Base-by-base conservation (phyloP, 2,329 filamentous ascomycete genomes). In the Pseudogymnoascus sp. region DNA sequence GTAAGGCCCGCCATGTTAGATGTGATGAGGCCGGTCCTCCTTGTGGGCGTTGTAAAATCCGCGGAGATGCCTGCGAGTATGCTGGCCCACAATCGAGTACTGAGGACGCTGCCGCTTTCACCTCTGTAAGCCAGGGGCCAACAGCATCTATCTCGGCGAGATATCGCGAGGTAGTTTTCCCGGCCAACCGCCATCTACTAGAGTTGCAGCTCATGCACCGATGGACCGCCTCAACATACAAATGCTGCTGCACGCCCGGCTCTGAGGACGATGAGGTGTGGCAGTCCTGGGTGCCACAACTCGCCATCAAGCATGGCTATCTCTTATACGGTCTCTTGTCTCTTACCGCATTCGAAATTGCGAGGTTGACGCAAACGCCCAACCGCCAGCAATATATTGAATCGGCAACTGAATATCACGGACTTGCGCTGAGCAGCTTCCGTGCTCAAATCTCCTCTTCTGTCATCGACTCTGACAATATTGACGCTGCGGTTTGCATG, bases 1-100 rank as follows among this genome's bases (percentile, higher is more conserved):
- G 71, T 67, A 74, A 73, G 63, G 66, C 66, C 23, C 69, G 72
- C 5, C 72, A 73, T 61, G 69, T 73, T 62, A 52, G 72, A 67
- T 73, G 72, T 52, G 72, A 73, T 62, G 70, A 72, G 60, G 64
- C 65, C 2, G 69, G 69, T 5, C 71, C 71, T 4, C 62, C 65
- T 9, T 73, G 71, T 63, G 64, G 63, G 4, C 67, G 71, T 61
- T 73, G 71, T 63, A 64, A 63, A 55, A 68, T 71, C 22, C 39
- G 60, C 16, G 60, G 60, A 16, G 45, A 41, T 12, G 23, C 5
- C 16, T 61, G 60, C 38, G 60, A 61, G 60, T 61, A 61, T 33
- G 38, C 36, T 30, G 60, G 14, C 22, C 6, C 23, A 14, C 16
- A n/a, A 4, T 25, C 60, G 12, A 61, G 23, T 8, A 30, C 38